Percentiles rank a stretch among this genome's conserved stretches.
These are phyloP conservation scores for Chalara sp. DNA, from an alignment of 2,329 filamentous ascomycete species.

Conservation along the genomic window DNA sequence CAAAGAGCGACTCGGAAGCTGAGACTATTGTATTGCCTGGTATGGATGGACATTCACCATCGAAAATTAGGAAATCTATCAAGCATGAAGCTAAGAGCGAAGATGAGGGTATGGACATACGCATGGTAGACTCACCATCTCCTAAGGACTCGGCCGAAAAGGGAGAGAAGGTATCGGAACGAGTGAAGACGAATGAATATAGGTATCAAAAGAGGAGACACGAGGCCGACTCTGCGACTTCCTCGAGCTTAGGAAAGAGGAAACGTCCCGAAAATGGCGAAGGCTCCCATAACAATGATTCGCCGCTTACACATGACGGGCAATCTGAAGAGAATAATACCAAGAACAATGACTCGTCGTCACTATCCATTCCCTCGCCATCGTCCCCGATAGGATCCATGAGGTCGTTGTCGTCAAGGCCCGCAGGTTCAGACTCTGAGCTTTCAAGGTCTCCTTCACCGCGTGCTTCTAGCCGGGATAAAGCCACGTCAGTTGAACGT, in stretches of 20 bases:
- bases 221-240: slow-evolving; percentile 22
- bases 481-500: slow-evolving; percentile 33
- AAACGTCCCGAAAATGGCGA: slow-evolving; percentile 35
- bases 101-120: slow-evolving; percentile 35
- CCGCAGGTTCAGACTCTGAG: slow-evolving; percentile 50
- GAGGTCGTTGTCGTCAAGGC: slow-evolving; percentile 24
- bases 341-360: neutral
- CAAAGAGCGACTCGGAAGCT: slow-evolving; percentile 60
- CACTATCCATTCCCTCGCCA: slow-evolving; percentile 24
- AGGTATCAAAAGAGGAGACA: slow-evolving; percentile 16
- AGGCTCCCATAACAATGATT: slow-evolving; percentile 11
- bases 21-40: slow-evolving; percentile 64
- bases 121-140: neutral
- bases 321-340: slow-evolving; percentile 37
- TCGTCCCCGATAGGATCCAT: slow-evolving; percentile 39
- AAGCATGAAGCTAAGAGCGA: slow-evolving; percentile 60
- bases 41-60: slow-evolving; percentile 57
- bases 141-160: neutral
- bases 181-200: slow-evolving; percentile 5
- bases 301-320: slow-evolving; percentile 14
- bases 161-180: neutral
- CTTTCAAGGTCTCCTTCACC: slow-evolving; percentile 26
- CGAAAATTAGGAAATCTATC: slow-evolving; percentile 52
- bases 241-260: slow-evolving; percentile 37
- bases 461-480: slow-evolving; percentile 13